Evolutionary conservation across 2,329 filamentous ascomycete genomes (phyloP).

Genomic region (Pseudopyrenochaeta lycopersici): DNA sequence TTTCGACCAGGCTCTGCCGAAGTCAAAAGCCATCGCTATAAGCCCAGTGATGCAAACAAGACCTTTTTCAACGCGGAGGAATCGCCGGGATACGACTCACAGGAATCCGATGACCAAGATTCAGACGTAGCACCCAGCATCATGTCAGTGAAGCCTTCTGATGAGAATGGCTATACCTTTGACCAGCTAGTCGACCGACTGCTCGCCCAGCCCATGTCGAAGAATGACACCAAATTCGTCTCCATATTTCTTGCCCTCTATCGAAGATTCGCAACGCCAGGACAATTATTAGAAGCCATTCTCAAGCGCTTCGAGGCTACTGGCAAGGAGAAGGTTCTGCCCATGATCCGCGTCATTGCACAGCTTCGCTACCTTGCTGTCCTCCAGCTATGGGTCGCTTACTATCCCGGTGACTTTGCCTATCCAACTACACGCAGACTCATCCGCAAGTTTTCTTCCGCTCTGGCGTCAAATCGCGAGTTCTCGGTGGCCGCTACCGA

Average conservation of each 20-base stretch:
- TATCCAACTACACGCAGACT: conserved; percentile 75
- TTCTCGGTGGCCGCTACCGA: conserved; percentile 87
- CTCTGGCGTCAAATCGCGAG: conserved; percentile 79
- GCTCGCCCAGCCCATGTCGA: conserved; percentile 80
- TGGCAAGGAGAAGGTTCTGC: conserved; percentile 71
- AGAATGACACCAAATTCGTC: conserved; percentile 86
- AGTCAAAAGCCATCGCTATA: conserved; percentile 46
- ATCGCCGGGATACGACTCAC: conserved; percentile 72
- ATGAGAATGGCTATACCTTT: conserved; percentile 67
- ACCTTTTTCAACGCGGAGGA: conserved; percentile 75
- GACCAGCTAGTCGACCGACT: conserved; percentile 79
- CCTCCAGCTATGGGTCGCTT: conserved; percentile 85
- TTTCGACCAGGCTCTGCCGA: conserved; percentile 40
- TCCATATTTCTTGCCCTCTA: conserved; percentile 92
- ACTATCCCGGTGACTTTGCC: conserved; percentile 94
- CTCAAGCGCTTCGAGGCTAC: conserved; percentile 77
- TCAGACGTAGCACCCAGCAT: conserved; percentile 64
- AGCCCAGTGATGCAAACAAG: conserved; percentile 55
- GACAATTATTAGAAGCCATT: conserved; percentile 79
- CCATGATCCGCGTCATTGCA: conserved; percentile 79
- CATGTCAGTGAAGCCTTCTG: conserved; percentile 53
- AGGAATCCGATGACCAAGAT: conserved; percentile 72
- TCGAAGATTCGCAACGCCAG: conserved; percentile 88
- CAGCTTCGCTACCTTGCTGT: conserved; percentile 86
- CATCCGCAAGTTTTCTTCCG: conserved; percentile 77